A percentile compares a stretch with the other conserved stretches of the same genome.
These are phyloP conservation scores for Ceratobasidium theobromae DNA, from an alignment of 1,284 basidiomycete genomes.

Conservation along the genomic window DNA sequence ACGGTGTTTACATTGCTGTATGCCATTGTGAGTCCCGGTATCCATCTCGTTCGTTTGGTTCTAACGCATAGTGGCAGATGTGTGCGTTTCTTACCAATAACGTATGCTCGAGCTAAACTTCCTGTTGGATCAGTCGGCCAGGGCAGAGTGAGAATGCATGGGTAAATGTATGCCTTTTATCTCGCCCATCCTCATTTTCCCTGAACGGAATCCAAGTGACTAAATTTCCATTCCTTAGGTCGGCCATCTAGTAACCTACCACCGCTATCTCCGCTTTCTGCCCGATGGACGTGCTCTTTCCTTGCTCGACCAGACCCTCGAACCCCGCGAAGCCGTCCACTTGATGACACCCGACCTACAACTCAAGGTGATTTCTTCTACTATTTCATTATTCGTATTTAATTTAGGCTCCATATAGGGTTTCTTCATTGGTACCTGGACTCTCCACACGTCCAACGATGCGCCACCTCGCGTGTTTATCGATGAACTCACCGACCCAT, in stretches of 20 bases:
- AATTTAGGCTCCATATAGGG: constrained; percentile 50
- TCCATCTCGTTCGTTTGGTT: background rate
- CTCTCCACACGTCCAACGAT: constrained; percentile 43
- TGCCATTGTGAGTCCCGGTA: constrained; percentile 61
- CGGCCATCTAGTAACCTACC: constrained; percentile 73
- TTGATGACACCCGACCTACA: constrained; percentile 72
- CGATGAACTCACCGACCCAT: constrained; percentile 62
- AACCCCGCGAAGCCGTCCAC: constrained; percentile 76
- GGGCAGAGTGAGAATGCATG: constrained; percentile 80
- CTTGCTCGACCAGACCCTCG: constrained; percentile 69
- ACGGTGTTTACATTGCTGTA: constrained; percentile 87
- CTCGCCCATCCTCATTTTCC: constrained; percentile 5
- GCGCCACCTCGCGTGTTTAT: constrained; percentile 59
- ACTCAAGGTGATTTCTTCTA: constrained; percentile 62
- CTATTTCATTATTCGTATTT: background rate
- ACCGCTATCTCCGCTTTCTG: constrained; percentile 85
- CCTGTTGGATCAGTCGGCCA: constrained; percentile 71
- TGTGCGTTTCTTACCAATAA: constrained; percentile 50
- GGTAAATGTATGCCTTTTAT: constrained; percentile 64
- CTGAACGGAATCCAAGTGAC: constrained; percentile 12
- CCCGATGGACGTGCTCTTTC: constrained; percentile 85
- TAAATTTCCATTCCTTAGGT: constrained; percentile 32
- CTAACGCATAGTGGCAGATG: constrained; percentile 42
- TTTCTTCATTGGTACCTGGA: constrained; percentile 68
- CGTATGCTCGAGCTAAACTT: constrained; percentile 32